Percentiles rank a stretch among this genome's conserved stretches.
Evolutionary conservation across 2,329 filamentous ascomycete genomes (phyloP).

Genomic region (Diaporthe sp.): DNA sequence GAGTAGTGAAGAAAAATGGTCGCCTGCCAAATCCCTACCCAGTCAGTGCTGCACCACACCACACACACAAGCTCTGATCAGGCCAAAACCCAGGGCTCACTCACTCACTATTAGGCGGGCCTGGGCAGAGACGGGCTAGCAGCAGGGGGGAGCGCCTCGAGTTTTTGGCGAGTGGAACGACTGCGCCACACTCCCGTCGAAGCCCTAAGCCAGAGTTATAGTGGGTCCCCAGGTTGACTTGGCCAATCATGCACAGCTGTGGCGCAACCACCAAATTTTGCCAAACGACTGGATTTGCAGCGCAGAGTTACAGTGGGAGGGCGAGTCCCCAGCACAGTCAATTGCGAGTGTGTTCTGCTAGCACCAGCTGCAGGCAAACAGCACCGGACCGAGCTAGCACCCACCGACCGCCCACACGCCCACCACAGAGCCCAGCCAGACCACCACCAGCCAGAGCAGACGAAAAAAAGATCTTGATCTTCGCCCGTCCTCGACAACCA

Average conservation of each 20-base stretch:
- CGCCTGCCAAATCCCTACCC: conserved; percentile 21
- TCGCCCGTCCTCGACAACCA: conserved; percentile 30
- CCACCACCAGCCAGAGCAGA: conserved; percentile 18
- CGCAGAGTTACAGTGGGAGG: not conserved
- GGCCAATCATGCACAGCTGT: not conserved
- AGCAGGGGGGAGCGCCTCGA: not conserved
- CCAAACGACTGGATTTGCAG: conserved; percentile 8
- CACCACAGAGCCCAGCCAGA: conserved; percentile 8
- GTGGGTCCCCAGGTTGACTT: not conserved
- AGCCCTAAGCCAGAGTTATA: not conserved
- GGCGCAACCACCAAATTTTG: conserved; percentile 22
- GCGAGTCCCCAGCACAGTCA: not conserved
- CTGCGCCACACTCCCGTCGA: not conserved
- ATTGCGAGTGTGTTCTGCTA: not conserved
- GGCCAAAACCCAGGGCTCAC: not conserved
- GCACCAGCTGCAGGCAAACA: conserved; percentile 7
- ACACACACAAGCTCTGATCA: conserved; percentile 14
- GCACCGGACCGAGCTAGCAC: conserved; percentile 21
- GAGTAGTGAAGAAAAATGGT: conserved; percentile 20
- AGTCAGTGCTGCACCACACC: conserved; percentile 10
- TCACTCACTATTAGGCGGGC: not conserved
- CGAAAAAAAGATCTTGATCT: conserved; percentile 34
- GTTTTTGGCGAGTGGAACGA: not conserved
- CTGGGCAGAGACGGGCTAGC: not conserved
- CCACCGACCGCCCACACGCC: not conserved